Base-by-base conservation (phyloP, 306 rosid species). In the Acmispon strigosus region DNA sequence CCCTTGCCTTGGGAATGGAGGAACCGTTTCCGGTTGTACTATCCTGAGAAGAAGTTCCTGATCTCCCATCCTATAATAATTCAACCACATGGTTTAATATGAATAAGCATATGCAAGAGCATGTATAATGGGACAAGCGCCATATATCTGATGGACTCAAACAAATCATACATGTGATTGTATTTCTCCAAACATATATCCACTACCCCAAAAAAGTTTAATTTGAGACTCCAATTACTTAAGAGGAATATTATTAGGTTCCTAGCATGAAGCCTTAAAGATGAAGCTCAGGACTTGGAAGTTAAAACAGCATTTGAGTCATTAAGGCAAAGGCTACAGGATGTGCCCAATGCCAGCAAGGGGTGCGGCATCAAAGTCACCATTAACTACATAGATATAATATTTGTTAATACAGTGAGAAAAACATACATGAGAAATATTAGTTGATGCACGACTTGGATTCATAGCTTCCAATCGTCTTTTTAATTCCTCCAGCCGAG, bases 401-500 rank as follows among this genome's bases (percentile, higher is more conserved):
- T 51, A 79, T 24, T 69, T 29, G 18, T 48, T 59, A 36, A 48
- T 19, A 41, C 0, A 44, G 39, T 43, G 62, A 65, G 60, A 44
- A 66, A 50, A 62, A 65, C 92, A 42, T 81, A 93, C 97, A 57
- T 65, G 80, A 79, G 82, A 62, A 74, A 66, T 41, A 9, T 82
- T 78, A 72, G 80, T 67, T 14, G 92, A 83, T 80, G 85, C 59
- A 47, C 85, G 85, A 70, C 32, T 61, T 17, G 92, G 96, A 76
- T 90, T 94, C 87, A 94, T 37, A 50, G 97, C 98, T 77, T 93
- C 97, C 55, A 93, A 66, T 69, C 98, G 78, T 76, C 97, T 84
- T 84, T 90, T 90, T 77, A 93, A 78, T 86, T 90, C 98, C 81
- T 86, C 98, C 48, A 93, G 85, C 72, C 97, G 81, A 19, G 88